Percentiles rank a stretch among this genome's conserved stretches.
Evolutionary conservation across 352 stramenopile genomes (phyloP).

Genomic region (Blastocystis sp.): DNA sequence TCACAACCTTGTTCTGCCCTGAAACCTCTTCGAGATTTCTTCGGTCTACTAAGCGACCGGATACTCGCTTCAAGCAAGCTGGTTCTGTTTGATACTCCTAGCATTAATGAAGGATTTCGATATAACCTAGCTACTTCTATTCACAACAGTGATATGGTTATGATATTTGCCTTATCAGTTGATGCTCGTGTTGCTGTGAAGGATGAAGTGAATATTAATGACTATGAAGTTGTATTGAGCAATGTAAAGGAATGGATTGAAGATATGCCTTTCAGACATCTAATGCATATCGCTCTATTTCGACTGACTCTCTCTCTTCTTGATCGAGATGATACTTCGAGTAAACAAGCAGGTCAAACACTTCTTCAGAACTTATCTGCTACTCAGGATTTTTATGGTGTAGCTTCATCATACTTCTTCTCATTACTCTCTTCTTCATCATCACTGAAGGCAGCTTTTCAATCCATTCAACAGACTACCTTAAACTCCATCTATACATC

Average conservation of each 20-base stretch:
- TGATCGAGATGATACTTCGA: background rate
- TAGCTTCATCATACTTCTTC: background rate
- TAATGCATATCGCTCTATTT: background rate
- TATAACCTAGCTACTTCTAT: conserved; percentile 14
- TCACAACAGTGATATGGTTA: conserved; percentile 10
- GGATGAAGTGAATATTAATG: background rate
- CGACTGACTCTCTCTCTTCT: background rate
- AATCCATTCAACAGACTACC: no score
- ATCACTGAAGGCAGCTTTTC: no score
- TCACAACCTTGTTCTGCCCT: background rate
- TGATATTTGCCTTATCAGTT: background rate
- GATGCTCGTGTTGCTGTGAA: background rate
- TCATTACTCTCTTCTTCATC: background rate
- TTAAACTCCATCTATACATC: no score
- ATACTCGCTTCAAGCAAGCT: background rate
- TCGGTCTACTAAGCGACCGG: background rate
- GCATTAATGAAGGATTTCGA: conserved; percentile 15
- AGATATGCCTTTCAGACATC: background rate
- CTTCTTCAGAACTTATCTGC: background rate
- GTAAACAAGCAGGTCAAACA: background rate
- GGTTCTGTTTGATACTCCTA: conserved; percentile 22
- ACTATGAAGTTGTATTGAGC: background rate
- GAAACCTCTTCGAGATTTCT: background rate
- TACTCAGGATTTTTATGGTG: background rate
- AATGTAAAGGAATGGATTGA: background rate